These are phyloP conservation scores for Candida anutae DNA, from an alignment of 1,139 yeast species.

Conservation along the genomic window DNA sequence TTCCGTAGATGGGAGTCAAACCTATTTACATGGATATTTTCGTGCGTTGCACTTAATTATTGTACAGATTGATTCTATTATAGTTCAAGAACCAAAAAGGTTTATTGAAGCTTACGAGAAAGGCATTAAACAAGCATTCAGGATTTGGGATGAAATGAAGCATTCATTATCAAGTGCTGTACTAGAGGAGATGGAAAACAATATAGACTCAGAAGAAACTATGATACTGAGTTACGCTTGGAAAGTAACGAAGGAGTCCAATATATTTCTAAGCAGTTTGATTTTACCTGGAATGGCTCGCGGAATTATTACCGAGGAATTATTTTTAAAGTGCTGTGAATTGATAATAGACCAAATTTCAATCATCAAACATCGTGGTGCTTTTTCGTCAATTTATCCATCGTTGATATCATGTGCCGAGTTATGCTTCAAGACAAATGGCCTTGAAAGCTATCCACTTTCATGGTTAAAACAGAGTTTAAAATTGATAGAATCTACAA, in stretches of 20 bases:
- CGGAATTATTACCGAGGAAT: conserved; percentile 1
- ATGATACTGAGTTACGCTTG: conserved; percentile 69
- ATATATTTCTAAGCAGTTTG: conserved; percentile 43
- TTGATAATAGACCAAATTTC: conserved; percentile 60
- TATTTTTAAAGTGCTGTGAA: conserved; percentile 18
- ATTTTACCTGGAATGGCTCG: conserved; percentile 13
- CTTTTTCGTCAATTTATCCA: conserved; percentile 82
- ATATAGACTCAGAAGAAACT: conserved; percentile 28
- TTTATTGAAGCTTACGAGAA: conserved; percentile 3
- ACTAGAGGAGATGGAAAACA: conserved; percentile 35
- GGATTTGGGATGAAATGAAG: conserved; percentile 48
- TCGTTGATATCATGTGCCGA: conserved; percentile 59
- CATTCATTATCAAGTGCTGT: conserved; percentile 43
- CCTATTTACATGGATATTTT: conserved; percentile 54
- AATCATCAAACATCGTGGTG: conserved; percentile 80
- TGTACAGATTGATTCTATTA: conserved; percentile 3
- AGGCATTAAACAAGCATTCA: conserved; percentile 10
- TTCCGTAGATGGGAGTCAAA: conserved; percentile 24
- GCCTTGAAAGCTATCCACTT: conserved; percentile 26
- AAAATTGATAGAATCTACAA: conserved; percentile 42
- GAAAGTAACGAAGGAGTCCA: conserved; percentile 78
- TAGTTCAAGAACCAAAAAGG: conserved; percentile 1
- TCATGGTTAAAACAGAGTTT: conserved; percentile 54
- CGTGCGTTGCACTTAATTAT: conserved; percentile 44
- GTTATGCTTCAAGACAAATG: conserved; percentile 30